Evolutionary conservation across 225 moss, liverwort and hornwort species (phyloP).

Genomic region (Pseudoscleropodium purum): DNA sequence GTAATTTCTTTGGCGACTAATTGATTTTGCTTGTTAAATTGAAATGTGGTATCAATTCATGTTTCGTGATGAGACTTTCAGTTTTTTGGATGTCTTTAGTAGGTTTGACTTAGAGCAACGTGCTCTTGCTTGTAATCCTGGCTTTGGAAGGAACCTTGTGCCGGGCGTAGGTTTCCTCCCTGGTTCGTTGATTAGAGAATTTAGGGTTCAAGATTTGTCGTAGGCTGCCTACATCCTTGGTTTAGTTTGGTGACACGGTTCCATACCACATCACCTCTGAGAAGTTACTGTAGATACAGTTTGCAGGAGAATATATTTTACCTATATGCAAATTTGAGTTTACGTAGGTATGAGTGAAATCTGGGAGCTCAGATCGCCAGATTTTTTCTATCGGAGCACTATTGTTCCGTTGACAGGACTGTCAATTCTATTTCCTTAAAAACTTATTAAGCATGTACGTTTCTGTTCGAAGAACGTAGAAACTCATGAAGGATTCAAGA

Average conservation of each 20-base stretch:
- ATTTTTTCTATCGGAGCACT: neutral
- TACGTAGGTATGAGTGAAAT: neutral
- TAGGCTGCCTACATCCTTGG: neutral
- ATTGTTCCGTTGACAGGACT: neutral
- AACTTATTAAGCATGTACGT: neutral
- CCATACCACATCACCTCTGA: neutral
- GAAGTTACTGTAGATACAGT: neutral
- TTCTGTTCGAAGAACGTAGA: neutral
- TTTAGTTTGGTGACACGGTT: neutral
- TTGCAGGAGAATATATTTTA: neutral
- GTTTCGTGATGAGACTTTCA: neutral
- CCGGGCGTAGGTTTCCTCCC: neutral
- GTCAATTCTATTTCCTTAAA: neutral
- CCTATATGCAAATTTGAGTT: neutral
- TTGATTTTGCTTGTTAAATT: neutral
- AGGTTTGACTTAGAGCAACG: neutral
- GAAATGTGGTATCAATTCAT: neutral
- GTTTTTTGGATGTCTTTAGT: neutral
- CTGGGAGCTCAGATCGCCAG: neutral
- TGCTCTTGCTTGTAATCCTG: neutral
- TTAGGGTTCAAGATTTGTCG: neutral
- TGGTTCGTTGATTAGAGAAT: neutral
- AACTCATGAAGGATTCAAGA: neutral
- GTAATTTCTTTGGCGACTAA: neutral
- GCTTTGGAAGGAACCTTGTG: neutral